Evolutionary conservation across 441 rosid genomes (phyloP).

Genomic region (Melastoma candidum): DNA sequence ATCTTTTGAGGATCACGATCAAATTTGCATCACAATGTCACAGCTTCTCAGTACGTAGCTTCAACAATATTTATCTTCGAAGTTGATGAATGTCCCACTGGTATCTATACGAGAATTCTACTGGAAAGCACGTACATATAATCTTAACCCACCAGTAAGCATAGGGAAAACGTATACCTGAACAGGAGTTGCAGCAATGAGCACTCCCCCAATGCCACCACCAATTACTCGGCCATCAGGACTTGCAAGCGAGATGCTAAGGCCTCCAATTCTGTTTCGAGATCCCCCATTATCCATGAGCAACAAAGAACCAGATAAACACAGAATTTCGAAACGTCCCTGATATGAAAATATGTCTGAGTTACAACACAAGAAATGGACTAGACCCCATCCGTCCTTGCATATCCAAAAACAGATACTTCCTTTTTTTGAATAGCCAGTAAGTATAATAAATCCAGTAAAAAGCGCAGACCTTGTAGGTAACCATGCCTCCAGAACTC

Average conservation of each 20-base stretch:
- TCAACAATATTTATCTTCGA: too few species aligned
- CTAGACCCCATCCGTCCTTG: not conserved
- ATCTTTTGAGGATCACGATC: not conserved
- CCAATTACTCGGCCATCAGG: conserved; percentile 93
- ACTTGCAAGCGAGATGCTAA: conserved; percentile 81
- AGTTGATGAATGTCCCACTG: too few species aligned
- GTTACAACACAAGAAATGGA: not conserved
- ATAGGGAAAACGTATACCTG: conserved; percentile 38
- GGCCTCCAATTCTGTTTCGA: conserved; percentile 54
- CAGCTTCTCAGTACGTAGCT: not conserved
- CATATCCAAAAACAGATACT: not conserved
- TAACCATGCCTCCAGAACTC: conserved; percentile 61
- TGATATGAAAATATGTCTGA: conserved; percentile 14
- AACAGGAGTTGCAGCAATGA: conserved; percentile 78
- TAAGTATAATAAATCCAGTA: not conserved
- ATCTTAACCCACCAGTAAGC: not conserved
- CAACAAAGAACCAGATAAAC: conserved; percentile 76
- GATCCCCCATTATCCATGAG: conserved; percentile 37
- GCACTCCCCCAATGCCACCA: conserved; percentile 82
- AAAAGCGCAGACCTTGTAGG: conserved; percentile 50
- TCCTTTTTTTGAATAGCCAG: not conserved
- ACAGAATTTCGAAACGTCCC: conserved; percentile 87
- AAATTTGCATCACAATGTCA: not conserved
- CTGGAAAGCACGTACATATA: not conserved
- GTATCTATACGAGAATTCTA: not conserved